Conservation (phyloP, 306 rosid species). For the Purshia tridentata region DNA sequence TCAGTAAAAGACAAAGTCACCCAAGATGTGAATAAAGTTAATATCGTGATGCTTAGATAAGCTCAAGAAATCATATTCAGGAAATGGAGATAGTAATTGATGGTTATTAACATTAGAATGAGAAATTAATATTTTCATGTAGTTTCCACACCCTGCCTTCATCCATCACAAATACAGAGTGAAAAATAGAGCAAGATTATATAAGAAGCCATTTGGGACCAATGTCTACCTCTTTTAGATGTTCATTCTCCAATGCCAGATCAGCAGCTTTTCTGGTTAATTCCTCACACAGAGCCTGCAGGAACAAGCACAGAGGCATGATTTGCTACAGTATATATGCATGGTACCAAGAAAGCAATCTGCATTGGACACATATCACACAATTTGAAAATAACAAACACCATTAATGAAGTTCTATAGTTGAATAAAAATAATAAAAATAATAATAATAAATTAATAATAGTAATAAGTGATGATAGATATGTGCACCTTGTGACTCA, state of each 20-base stretch:
- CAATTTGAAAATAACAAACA: conserved; percentile 3
- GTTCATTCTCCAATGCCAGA: conserved; percentile 70
- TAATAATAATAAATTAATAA: background rate
- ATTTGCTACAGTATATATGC: conserved; percentile 13
- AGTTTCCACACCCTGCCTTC: no score
- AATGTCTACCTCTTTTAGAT: conserved; percentile 61
- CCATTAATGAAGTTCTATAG: background rate
- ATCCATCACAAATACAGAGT: no score
- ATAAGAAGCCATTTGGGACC: conserved; percentile 23
- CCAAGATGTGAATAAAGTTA: conserved; percentile 24
- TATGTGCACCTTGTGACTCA: background rate
- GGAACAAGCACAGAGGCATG: conserved; percentile 9
- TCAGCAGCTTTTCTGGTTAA: conserved; percentile 74
- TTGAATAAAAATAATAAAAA: background rate
- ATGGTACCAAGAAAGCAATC: conserved; percentile 20
- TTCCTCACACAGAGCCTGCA: conserved; percentile 89
- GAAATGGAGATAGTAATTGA: background rate
- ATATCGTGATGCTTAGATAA: conserved; percentile 8
- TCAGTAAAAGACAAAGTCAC: conserved; percentile 33
- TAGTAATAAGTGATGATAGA: background rate
- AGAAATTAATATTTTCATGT: background rate
- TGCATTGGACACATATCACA: conserved; percentile 18
- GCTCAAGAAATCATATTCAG: conserved; percentile 11
- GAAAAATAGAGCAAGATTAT: conserved; percentile 14
- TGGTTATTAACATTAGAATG: background rate